phyloP scores from a whole-genome alignment of 1,284 basidiomycete species.

The Apiotrichum laibachii region DNA sequence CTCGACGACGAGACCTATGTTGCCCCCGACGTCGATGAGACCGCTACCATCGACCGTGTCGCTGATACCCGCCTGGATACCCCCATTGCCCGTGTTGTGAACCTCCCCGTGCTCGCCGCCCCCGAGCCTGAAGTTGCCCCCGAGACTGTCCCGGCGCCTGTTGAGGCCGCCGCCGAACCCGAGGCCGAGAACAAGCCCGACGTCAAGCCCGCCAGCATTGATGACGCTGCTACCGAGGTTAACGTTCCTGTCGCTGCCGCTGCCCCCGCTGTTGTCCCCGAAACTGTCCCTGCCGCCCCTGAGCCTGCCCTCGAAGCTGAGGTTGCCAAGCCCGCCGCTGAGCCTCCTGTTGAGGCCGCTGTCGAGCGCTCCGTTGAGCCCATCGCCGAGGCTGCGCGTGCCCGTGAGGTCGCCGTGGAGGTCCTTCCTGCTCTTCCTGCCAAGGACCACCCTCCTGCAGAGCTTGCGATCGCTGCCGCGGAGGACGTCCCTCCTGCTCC shows the following conservation, averaged over 20 bases:
- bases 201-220: too few relatives aligned
- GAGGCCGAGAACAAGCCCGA: neutral
- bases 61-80: neutral
- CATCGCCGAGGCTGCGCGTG: neutral
- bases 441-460: neutral
- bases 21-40: neutral
- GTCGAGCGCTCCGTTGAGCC: neutral
- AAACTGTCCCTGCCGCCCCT: neutral
- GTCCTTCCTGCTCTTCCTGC: neutral
- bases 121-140: too few relatives aligned
- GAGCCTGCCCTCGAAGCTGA: neutral
- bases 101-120: neutral
- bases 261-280: neutral
- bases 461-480: too few relatives aligned
- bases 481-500: too few relatives aligned
- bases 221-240: too few relatives aligned
- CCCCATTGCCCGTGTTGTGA: neutral
- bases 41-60: neutral
- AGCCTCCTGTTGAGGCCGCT: neutral
- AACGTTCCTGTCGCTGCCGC: neutral
- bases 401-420: neutral
- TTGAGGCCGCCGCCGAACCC: too few relatives aligned
- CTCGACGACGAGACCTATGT: neutral
- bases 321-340: neutral
- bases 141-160: too few relatives aligned